Percentiles rank a stretch among this genome's conserved stretches.
Conservation (phyloP, 176 grass and related monocot species). For the Alopecurus myosuroides region DNA sequence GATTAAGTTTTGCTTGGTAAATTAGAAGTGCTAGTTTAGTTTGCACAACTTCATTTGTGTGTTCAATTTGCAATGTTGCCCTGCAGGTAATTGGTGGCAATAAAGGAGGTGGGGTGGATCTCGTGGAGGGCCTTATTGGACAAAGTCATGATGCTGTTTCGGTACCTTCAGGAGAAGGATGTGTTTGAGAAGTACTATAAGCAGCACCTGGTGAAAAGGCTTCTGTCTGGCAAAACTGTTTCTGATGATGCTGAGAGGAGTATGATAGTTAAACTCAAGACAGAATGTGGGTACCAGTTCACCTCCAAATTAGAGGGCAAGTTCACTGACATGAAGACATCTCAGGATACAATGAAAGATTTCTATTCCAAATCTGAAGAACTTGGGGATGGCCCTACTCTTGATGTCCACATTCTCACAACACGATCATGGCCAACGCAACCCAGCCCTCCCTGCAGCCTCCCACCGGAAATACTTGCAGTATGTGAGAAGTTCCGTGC, state of each 20-base stretch:
- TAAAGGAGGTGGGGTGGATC: conserved; percentile 78
- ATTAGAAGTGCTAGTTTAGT: background rate
- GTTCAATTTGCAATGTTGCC: conserved; percentile 1
- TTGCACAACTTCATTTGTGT: conserved; percentile 4
- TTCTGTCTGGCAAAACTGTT: conserved; percentile 82
- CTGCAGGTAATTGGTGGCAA: conserved; percentile 84
- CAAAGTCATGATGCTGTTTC: conserved; percentile 98
- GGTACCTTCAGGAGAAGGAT: conserved; percentile 98
- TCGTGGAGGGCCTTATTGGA: conserved; percentile 88
- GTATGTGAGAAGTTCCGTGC: conserved; percentile 76
- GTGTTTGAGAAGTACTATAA: conserved; percentile 98
- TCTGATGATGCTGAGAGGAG: conserved; percentile 97
- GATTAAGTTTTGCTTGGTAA: background rate
- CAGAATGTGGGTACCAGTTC: conserved; percentile 97
- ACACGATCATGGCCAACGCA: conserved; percentile 96
- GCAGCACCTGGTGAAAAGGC: conserved; percentile 85
- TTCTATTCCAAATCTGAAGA: conserved; percentile 78
- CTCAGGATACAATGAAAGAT: conserved; percentile 90
- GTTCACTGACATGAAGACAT: conserved; percentile 99
- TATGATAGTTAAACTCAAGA: conserved; percentile 99
- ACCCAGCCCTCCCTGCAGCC: conserved; percentile 68
- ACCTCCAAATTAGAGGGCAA: conserved; percentile 96
- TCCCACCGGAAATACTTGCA: conserved; percentile 79
- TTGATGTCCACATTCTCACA: conserved; percentile 93
- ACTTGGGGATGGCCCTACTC: conserved; percentile 68